These are phyloP conservation scores for Botryosphaeria agaves DNA, from an alignment of 2,329 filamentous ascomycete species.

Conservation along the genomic window DNA sequence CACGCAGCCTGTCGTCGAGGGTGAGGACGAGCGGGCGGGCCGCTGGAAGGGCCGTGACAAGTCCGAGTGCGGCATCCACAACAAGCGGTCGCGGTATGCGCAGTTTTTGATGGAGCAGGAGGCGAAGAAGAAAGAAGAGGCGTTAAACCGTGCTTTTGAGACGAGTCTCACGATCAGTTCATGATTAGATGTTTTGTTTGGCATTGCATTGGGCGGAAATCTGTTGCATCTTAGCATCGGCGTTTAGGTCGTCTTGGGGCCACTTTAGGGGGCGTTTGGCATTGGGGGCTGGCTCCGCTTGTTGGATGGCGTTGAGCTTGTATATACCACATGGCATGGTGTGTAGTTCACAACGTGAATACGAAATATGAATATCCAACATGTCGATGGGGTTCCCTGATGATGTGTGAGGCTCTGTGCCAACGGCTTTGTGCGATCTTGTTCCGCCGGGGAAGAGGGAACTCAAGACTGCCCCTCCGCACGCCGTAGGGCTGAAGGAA, in stretches of 20 bases:
- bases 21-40: conserved; percentile 89
- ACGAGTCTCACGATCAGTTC: conserved; percentile 9
- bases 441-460: no score
- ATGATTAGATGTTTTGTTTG: conserved; percentile 5
- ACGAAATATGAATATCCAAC: no score
- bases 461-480: no score
- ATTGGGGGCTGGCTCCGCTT: no score
- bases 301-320: no score
- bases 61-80: conserved; percentile 98
- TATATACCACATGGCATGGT: no score
- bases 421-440: no score
- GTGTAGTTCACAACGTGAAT: no score
- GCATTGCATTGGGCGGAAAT: no score
- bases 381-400: no score
- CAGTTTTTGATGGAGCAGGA: conserved; percentile 65
- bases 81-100: conserved; percentile 86
- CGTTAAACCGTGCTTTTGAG: conserved; percentile 21
- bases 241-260: conserved; percentile 15
- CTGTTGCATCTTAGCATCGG: conserved; percentile 22
- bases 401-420: no score
- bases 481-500: no score
- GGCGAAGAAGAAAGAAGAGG: conserved; percentile 44
- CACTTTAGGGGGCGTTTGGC: conserved; percentile 2
- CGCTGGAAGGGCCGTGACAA: conserved; percentile 94
- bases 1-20: conserved; percentile 71